These are phyloP conservation scores for Leucogyrophana mollusca DNA, from an alignment of 768 basidiomycete species.

Conservation along the genomic window DNA sequence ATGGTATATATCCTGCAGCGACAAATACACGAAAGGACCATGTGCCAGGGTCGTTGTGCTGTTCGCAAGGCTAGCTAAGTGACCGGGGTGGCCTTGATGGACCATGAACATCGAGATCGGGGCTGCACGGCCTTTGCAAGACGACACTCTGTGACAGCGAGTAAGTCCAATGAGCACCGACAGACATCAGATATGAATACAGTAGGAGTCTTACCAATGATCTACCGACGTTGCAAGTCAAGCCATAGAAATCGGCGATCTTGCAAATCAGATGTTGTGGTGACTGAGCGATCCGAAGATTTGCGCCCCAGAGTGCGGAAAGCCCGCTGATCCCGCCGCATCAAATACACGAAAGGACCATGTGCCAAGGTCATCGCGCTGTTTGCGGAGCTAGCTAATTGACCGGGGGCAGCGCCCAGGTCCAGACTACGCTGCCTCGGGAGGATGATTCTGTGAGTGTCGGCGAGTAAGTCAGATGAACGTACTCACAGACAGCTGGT, in stretches of 20 bases:
- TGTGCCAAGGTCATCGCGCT: no score
- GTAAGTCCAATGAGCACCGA: no score
- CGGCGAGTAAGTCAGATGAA: constrained; percentile 58
- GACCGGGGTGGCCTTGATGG: constrained; percentile 34
- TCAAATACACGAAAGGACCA: no score
- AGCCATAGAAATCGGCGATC: constrained; percentile 11
- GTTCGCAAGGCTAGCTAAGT: constrained; percentile 38
- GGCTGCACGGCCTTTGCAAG: constrained; percentile 52
- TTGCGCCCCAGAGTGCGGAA: not conserved
- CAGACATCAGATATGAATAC: no score
- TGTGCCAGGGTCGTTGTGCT: constrained; percentile 24
- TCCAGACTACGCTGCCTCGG: no score
- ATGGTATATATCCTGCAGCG: constrained; percentile 11
- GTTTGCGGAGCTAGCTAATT: no score
- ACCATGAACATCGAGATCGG: constrained; percentile 54
- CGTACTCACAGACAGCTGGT: constrained; percentile 22
- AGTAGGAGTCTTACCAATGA: no score
- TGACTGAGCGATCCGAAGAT: not conserved
- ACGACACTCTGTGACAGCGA: no score
- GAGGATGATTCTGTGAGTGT: constrained; percentile 58
- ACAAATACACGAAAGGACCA: constrained; percentile 16
- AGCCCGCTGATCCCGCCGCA: constrained; percentile 13
- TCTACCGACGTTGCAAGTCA: no score
- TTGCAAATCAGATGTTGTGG: constrained; percentile 11
- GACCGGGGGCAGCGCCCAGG: no score